These are phyloP conservation scores for Coccomyxa sp. DNA, from an alignment of 139 green algal genomes.

Conservation along the genomic window DNA sequence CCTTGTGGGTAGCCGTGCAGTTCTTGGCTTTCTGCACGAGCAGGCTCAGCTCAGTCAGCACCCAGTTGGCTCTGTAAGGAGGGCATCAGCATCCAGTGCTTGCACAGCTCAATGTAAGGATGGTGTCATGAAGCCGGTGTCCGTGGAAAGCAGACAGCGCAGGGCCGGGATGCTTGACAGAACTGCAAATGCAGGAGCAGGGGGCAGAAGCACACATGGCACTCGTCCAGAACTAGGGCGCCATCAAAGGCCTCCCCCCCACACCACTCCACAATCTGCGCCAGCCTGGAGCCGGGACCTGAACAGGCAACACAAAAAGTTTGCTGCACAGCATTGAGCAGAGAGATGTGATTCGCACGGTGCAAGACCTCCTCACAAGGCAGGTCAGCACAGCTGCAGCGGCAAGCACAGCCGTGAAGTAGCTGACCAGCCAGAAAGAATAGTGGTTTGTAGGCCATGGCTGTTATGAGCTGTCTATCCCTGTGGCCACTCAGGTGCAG, in stretches of 20 bases:
- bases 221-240: conserved; percentile 50
- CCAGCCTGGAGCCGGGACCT: conserved; percentile 30
- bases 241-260: conserved; percentile 37
- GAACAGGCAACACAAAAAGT: conserved; percentile 5
- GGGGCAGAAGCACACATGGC: conserved; percentile 20
- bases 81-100: not conserved
- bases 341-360: too few relatives aligned
- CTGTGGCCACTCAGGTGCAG: not conserved
- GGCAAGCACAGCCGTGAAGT: too few relatives aligned
- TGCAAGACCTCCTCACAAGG: too few relatives aligned
- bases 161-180: not conserved
- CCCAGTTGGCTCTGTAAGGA: not conserved
- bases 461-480: not conserved
- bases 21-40: conserved; percentile 16
- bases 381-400: too few relatives aligned
- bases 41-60: not conserved
- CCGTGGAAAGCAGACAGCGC: too few relatives aligned
- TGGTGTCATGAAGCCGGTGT: too few relatives aligned
- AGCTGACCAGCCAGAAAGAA: too few relatives aligned
- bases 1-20: conserved; percentile 14
- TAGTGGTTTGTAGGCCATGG: too few relatives aligned
- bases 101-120: not conserved
- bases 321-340: too few relatives aligned
- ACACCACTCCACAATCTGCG: conserved; percentile 67
- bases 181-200: not conserved